These are phyloP conservation scores for Pelargonium myrrhifolium DNA, from an alignment of 441 rosid genomes.

Conservation along the genomic window DNA sequence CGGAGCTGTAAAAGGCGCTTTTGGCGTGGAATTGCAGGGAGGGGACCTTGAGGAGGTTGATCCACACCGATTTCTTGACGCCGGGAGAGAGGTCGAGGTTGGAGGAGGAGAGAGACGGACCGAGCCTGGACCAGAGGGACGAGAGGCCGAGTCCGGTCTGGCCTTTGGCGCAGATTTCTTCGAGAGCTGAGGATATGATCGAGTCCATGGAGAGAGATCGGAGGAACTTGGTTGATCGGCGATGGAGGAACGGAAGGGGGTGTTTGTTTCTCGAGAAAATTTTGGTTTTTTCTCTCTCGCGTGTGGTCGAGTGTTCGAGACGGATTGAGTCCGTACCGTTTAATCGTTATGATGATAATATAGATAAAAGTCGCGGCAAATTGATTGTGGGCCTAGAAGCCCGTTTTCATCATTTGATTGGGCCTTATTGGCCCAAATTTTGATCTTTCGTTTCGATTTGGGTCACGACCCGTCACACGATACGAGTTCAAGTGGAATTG, in stretches of 20 bases:
- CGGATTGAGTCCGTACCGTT: background rate
- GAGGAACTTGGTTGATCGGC: background rate
- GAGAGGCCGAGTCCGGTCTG: constrained; percentile 32
- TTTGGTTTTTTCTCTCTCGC: background rate
- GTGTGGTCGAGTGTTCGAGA: background rate
- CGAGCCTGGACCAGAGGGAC: constrained; percentile 35
- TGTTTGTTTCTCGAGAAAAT: constrained; percentile 17
- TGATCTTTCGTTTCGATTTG: too few species aligned
- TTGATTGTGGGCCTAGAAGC: background rate
- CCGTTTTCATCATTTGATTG: too few species aligned
- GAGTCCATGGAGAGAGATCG: constrained; percentile 43
- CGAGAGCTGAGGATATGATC: constrained; percentile 55
- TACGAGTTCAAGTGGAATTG: too few species aligned
- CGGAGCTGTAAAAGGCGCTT: constrained; percentile 26
- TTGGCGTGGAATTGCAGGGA: constrained; percentile 43
- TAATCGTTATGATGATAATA: too few species aligned
- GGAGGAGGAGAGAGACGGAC: background rate
- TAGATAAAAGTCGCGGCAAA: too few species aligned
- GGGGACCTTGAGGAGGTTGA: constrained; percentile 50
- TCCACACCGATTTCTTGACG: constrained; percentile 51
- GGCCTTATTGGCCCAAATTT: too few species aligned
- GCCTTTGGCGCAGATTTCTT: constrained; percentile 67
- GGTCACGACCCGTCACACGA: too few species aligned
- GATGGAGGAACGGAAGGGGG: background rate
- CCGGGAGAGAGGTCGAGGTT: constrained; percentile 34